phyloP scores from a whole-genome alignment of 2,329 filamentous ascomycete species.

The Penicillium occitanis region DNA sequence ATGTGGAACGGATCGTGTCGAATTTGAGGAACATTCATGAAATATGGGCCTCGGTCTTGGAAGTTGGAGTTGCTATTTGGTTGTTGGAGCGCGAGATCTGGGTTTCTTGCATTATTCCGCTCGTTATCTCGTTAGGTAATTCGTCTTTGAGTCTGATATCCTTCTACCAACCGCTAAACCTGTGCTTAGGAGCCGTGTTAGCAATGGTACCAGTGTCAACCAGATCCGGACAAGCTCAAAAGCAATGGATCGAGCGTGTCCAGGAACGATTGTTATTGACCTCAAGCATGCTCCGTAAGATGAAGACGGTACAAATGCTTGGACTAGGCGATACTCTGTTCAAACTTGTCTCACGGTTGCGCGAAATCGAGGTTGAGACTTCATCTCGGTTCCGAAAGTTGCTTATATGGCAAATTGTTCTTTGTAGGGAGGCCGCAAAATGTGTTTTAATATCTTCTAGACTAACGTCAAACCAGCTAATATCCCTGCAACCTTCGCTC shows the following conservation, averaged over 20 bases:
- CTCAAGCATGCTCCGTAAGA: neutral
- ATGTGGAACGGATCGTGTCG: constrained; percentile 45
- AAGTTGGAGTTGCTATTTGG: constrained; percentile 8
- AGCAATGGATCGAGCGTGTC: constrained; percentile 3
- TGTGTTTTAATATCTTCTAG: too few species aligned
- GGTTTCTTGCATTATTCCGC: constrained; percentile 27
- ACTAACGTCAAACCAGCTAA: constrained; percentile 29
- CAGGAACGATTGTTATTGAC: neutral
- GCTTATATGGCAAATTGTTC: constrained; percentile 6
- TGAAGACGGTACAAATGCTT: neutral
- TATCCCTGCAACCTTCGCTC: constrained; percentile 42
- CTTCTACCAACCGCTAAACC: neutral
- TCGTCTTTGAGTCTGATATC: neutral
- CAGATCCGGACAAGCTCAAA: neutral
- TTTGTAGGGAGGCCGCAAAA: neutral
- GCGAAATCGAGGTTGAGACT: neutral
- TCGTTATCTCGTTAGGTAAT: constrained; percentile 43
- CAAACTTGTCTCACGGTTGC: constrained; percentile 26
- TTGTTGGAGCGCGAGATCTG: neutral
- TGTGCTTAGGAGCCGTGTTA: constrained; percentile 34
- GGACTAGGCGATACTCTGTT: neutral
- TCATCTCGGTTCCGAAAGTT: neutral
- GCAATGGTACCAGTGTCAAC: constrained; percentile 1
- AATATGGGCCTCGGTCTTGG: constrained; percentile 37
- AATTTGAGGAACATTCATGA: constrained; percentile 46